Base-by-base conservation (phyloP, 1,284 basidiomycete species). In the Wolfiporia cocos region DNA sequence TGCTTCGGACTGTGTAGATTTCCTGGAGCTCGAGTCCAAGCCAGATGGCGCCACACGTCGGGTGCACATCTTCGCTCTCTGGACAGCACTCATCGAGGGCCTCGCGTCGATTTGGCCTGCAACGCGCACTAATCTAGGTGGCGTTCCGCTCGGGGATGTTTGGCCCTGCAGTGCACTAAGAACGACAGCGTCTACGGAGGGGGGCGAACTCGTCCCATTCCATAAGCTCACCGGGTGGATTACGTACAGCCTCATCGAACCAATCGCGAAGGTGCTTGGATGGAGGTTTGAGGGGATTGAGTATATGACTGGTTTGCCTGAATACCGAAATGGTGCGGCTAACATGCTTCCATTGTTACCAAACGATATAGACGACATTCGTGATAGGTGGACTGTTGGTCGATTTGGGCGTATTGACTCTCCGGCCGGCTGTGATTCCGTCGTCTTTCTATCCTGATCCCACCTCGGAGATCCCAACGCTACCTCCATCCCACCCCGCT, bases 171-270 rank as follows among this genome's bases (percentile, higher is more conserved):
- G 73, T 2, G 73, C 76, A 1, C 70, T 87, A 36, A 64, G 62
- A 43, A 48, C 55, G 23, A 49, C 57, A 3, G 59, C 60, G 3
- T 48, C 51, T 12, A 50, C 53, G 20, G 73, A 81, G 50, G 81
- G 78, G 36, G 80, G 84, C 46, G 72, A 81, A 46, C 70, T 92
- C 30, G 91, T 97, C 3, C 88, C 92, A 0, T 98, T 97, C 71
- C 94, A 98, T 69, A 98, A 97, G 61, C 74, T 98, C 37, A 90
- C 89, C 0, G 88, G 91, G 49, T 98, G 95, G 94, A 74, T 89
- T 44, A 85, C 87, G 12, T 95, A 95, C 64, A 89, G 84, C 47
- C 71, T 95, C 14, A 70, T 94, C 23, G 90, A 94, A 57, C 84
- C 87, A 5, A 76, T 95, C 34, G 76, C 92, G 62, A 79, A 74